Percentiles rank a stretch among this genome's conserved stretches.
These are phyloP conservation scores for Aphanomyces invadans DNA, from an alignment of 352 stramenopile species.

Conservation along the genomic window DNA sequence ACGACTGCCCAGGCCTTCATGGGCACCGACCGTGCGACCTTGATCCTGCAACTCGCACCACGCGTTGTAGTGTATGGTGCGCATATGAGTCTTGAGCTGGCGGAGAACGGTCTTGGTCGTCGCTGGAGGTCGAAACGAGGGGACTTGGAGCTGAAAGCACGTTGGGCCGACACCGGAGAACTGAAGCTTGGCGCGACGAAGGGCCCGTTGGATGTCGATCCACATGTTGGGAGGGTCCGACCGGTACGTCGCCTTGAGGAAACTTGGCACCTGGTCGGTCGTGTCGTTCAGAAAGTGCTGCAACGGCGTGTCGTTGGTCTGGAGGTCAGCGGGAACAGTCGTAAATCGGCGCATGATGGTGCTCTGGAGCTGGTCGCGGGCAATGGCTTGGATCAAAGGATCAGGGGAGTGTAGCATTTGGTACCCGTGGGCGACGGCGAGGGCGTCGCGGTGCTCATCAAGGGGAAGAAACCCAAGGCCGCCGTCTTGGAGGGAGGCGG, in stretches of 20 bases:
- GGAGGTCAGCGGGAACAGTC: not conserved
- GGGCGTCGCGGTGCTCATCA: not conserved
- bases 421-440: not conserved
- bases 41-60: not conserved
- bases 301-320: not conserved
- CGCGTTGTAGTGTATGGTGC: not conserved
- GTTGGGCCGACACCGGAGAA: not conserved
- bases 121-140: not conserved
- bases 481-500: not conserved
- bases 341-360: not conserved
- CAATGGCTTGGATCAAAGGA: not conserved
- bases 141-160: not conserved
- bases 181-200: not conserved
- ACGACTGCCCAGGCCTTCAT: not conserved
- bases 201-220: not conserved
- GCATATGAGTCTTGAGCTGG: slow-evolving; percentile 9
- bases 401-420: slow-evolving; percentile 15
- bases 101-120: not conserved
- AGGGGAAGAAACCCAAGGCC: slow-evolving; percentile 18
- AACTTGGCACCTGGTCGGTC: not conserved
- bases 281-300: slow-evolving; percentile 8
- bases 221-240: not conserved
- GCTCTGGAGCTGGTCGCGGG: not conserved
- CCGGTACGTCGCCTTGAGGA: not conserved
- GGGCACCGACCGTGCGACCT: not conserved